A percentile compares a stretch with the other conserved stretches of the same genome.
phyloP scores from a whole-genome alignment of 176 grass and related monocot genomes.

The Microstegium vimineum region DNA sequence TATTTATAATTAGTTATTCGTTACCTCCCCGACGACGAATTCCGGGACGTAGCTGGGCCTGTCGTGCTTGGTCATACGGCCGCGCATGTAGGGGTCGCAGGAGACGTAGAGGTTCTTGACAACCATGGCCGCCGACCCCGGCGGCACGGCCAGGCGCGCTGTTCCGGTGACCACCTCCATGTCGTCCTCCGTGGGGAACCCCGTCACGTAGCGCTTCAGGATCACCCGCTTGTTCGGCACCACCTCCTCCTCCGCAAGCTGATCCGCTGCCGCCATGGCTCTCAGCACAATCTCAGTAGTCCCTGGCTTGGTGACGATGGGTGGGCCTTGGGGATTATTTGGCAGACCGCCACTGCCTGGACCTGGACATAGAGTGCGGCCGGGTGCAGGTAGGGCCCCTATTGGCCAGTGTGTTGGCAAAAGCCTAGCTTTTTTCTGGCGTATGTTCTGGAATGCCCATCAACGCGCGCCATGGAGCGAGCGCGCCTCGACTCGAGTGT shows the following conservation, averaged over 20 bases:
- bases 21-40: slow-evolving; percentile 13
- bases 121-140: slow-evolving; percentile 1
- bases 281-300: too few species aligned
- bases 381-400: too few species aligned
- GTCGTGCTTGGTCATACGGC: slow-evolving; percentile 42
- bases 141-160: slow-evolving; percentile 1
- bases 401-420: too few species aligned
- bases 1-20: too few species aligned
- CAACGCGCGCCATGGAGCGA: too few species aligned
- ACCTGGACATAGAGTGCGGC: too few species aligned
- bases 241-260: not conserved
- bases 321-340: too few species aligned
- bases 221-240: slow-evolving; percentile 39
- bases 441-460: too few species aligned
- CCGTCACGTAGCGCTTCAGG: slow-evolving; percentile 48
- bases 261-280: not conserved
- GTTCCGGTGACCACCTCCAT: slow-evolving; percentile 33
- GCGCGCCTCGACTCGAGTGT: too few species aligned
- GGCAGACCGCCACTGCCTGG: too few species aligned
- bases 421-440: too few species aligned
- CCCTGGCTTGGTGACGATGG: too few species aligned
- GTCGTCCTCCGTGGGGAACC: slow-evolving; percentile 35
- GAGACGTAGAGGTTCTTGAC: slow-evolving; percentile 76
- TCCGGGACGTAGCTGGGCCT: slow-evolving; percentile 30
- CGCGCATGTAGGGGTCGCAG: slow-evolving; percentile 63